These are phyloP conservation scores for Tulasnella sp. DNA, from an alignment of 768 basidiomycete genomes.

Conservation along the genomic window DNA sequence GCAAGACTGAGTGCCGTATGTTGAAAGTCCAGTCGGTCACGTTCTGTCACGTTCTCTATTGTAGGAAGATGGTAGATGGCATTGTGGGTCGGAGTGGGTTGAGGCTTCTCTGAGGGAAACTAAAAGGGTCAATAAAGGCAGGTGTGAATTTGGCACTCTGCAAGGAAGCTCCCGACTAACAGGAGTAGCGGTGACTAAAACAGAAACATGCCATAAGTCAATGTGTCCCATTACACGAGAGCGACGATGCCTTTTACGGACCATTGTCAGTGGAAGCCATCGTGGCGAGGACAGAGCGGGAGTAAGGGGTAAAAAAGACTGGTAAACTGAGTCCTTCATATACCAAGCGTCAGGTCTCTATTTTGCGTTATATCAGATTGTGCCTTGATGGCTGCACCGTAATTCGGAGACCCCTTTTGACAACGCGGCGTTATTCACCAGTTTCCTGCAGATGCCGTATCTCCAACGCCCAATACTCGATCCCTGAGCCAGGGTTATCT, in stretches of 20 bases:
- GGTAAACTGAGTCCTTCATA: too few species aligned
- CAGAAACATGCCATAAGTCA: background rate
- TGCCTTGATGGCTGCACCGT: background rate
- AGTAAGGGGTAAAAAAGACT: background rate
- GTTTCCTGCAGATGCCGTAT: background rate
- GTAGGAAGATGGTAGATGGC: background rate
- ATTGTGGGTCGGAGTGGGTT: background rate
- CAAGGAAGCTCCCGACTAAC: background rate
- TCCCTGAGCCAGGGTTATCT: too few species aligned
- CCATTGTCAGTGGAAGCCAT: background rate
- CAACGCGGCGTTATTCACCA: background rate
- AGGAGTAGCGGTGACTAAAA: background rate
- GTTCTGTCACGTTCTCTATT: background rate
- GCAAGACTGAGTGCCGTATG: constrained; percentile 1
- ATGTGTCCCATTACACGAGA: background rate
- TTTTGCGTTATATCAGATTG: constrained; percentile 1
- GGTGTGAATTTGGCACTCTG: background rate
- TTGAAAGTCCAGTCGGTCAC: background rate
- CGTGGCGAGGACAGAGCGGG: background rate
- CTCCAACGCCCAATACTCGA: too few species aligned
- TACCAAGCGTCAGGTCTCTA: too few species aligned
- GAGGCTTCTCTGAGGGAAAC: background rate
- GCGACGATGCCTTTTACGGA: background rate
- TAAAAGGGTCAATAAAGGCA: background rate
- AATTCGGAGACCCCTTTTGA: too few species aligned